phyloP scores from a whole-genome alignment of 2,329 filamentous ascomycete species.

The Ramularia endophylla region DNA sequence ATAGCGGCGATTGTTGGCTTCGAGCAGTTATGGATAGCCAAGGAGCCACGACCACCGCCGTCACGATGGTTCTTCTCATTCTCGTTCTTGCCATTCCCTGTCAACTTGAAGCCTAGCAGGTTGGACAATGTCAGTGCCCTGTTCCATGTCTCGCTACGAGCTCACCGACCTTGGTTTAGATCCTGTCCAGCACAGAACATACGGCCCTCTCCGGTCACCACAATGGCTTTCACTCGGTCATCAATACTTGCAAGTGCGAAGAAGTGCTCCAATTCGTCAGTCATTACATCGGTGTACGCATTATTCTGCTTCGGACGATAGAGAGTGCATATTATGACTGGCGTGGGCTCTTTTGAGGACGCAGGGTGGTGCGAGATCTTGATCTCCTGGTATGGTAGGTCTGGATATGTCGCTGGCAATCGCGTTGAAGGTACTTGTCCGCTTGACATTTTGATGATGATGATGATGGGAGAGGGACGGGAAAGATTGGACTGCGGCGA shows the following conservation, averaged over 20 bases:
- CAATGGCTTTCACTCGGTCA: slow-evolving; percentile 15
- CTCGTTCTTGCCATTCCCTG: slow-evolving; percentile 16
- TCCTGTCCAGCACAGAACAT: slow-evolving; percentile 20
- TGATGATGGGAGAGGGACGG: not conserved
- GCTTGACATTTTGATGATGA: slow-evolving; percentile 8
- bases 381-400: slow-evolving; percentile 14
- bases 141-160: no score
- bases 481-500: no score
- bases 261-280: slow-evolving; percentile 20
- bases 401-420: slow-evolving; percentile 6
- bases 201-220: slow-evolving; percentile 15
- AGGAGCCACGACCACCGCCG: slow-evolving; percentile 16
- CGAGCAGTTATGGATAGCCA: slow-evolving; percentile 18
- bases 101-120: slow-evolving; percentile 11
- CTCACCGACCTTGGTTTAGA: slow-evolving; percentile 11
- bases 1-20: slow-evolving; percentile 20
- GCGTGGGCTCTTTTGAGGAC: slow-evolving; percentile 11
- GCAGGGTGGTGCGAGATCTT: slow-evolving; percentile 18
- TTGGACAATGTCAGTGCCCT: no score
- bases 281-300: slow-evolving; percentile 21
- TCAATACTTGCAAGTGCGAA: slow-evolving; percentile 18
- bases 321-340: slow-evolving; percentile 15
- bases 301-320: slow-evolving; percentile 16
- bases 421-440: slow-evolving; percentile 7
- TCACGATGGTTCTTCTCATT: slow-evolving; percentile 20